Percentiles rank a stretch among this genome's conserved stretches.
These are phyloP conservation scores for Aspergillus jensenii DNA, from an alignment of 2,329 filamentous ascomycete genomes.

Conservation along the genomic window DNA sequence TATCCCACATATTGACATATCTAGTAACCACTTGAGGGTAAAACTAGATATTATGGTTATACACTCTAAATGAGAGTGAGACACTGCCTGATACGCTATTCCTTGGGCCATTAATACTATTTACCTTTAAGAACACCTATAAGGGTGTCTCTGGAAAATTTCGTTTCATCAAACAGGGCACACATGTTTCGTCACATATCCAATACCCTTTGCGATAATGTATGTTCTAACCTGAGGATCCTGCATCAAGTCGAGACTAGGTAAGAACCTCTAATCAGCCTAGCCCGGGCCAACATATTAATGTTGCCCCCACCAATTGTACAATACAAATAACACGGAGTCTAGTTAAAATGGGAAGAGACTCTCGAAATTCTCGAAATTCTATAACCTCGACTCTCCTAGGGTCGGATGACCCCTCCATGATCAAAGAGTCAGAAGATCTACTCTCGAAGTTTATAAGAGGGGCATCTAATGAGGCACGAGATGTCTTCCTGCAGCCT, in stretches of 20 bases:
- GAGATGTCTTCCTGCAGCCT: neutral
- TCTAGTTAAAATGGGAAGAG: constrained; percentile 3
- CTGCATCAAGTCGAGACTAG: neutral
- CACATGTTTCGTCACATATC: neutral
- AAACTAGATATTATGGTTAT: neutral
- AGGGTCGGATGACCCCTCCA: constrained; percentile 20
- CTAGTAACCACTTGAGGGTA: neutral
- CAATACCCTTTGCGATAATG: neutral
- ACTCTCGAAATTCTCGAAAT: neutral
- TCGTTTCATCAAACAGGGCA: neutral
- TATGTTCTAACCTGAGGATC: neutral
- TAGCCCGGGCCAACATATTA: neutral
- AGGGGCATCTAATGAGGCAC: constrained; percentile 9
- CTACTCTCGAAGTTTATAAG: constrained; percentile 29
- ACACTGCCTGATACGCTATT: neutral
- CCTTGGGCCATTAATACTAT: neutral
- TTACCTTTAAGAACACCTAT: neutral
- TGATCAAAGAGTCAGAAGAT: constrained; percentile 21
- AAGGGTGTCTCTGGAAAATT: neutral
- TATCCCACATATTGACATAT: neutral
- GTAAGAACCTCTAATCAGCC: neutral
- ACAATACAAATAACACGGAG: neutral
- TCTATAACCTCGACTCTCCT: neutral
- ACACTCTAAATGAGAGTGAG: neutral
- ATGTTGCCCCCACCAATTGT: neutral